Percentiles rank a stretch among this genome's conserved stretches.
Evolutionary conservation across 1,284 basidiomycete species (phyloP).

Genomic region (Takashimella koratensis): DNA sequence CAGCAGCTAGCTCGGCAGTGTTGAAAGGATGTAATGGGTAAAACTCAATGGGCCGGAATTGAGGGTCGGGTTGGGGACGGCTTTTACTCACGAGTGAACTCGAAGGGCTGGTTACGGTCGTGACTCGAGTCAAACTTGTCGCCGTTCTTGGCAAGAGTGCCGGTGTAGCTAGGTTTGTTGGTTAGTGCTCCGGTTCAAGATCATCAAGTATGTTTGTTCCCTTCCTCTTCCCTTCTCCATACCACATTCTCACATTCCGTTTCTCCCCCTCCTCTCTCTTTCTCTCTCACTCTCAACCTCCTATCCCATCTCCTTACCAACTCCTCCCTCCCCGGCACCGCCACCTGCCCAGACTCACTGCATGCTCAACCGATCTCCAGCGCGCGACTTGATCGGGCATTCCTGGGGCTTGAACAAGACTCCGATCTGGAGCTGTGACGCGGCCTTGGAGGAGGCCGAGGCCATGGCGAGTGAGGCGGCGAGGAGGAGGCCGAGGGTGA

Average conservation of each 20-base stretch:
- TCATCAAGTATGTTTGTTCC: neutral
- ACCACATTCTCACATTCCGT: too few species aligned
- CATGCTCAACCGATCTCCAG: conserved; percentile 54
- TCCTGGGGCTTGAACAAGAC: conserved; percentile 52
- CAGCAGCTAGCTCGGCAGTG: too few species aligned
- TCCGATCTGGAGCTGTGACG: conserved; percentile 39
- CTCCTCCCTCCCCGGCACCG: too few species aligned
- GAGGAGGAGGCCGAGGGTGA: conserved; percentile 7
- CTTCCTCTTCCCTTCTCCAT: too few species aligned
- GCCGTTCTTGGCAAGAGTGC: conserved; percentile 52
- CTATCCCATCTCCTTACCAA: too few species aligned
- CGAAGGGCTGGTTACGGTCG: conserved; percentile 54
- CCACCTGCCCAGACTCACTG: conserved; percentile 38
- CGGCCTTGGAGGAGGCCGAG: conserved; percentile 3
- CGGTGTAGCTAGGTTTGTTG: conserved; percentile 54
- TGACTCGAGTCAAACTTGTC: conserved; percentile 56
- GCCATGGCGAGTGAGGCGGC: conserved; percentile 10
- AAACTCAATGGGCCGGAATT: too few species aligned
- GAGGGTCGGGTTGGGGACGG: too few species aligned
- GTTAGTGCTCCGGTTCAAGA: neutral
- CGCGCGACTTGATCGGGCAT: conserved; percentile 52
- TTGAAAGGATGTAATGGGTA: neutral
- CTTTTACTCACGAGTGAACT: conserved; percentile 46
- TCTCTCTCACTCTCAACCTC: too few species aligned
- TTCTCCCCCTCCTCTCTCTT: too few species aligned